Evolutionary conservation across 2,329 filamentous ascomycete species (phyloP), one percentile per base, ranked within the genome.

Genomic region (Dothideomycetes sp.): DNA sequence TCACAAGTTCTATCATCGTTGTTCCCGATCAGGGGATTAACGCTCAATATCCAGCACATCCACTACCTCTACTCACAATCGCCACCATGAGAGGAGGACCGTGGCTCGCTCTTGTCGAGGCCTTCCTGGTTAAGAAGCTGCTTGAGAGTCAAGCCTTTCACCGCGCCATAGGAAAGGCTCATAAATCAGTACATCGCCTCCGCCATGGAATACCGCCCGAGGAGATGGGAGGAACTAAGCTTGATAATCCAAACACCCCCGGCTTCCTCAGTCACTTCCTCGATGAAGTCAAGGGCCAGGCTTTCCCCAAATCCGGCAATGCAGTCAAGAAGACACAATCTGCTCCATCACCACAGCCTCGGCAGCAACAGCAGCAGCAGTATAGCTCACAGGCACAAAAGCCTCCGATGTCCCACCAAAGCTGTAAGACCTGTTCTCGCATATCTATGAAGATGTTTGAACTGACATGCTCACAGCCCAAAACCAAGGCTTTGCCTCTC

Each of bases 121-220:
- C 22, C 22, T 27, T 27, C 12, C 22, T 27, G 22, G 22, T 27
- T 12, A 7, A 27, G 22, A 27, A 72, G 62, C 66, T 77, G 40
- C 63, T 77, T 31, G 57, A 60, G 38, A 74, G 69, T 39, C 70
- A 70, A 3, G 53, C 62, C 27, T 77, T 77, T 59, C 73, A 77
- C 49, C 63, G 66, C 39, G 61, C 51, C 18, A 69, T 77, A 14
- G 64, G 68, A 17, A 64, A 63, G 41, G 61, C 70, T 10, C 71
- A 75, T 36, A 61, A 59, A 44, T 57, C 56, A 41, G 61, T 70
- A 42, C 61, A 67, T 45, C 54, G 59, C 22, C 48, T 70, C 11
- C 55, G 56, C 14, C 57, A 69, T 44, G 68, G 67, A 35, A 65
- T 66, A 33, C 67, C 72, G 42, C 63, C 56, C 9, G 62, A 61